These are phyloP conservation scores for Hanseniaspora thailandica DNA, from an alignment of 805 yeast genomes.

Conservation along the genomic window DNA sequence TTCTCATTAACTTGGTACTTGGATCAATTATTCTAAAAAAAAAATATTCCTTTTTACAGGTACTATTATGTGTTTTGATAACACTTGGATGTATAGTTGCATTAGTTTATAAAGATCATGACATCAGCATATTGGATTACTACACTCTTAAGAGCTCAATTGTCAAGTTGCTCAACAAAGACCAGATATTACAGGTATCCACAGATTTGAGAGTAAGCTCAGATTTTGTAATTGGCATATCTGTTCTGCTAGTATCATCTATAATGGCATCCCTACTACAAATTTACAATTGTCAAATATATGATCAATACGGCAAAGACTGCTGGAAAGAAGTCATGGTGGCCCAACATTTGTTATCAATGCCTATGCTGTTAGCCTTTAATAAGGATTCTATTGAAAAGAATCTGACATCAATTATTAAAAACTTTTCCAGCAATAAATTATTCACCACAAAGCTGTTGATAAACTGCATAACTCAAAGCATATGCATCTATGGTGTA, in stretches of 20 bases:
- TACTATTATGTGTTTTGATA: constrained; percentile 40
- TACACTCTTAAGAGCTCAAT: not conserved
- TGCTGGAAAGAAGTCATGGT: constrained; percentile 55
- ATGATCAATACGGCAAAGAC: constrained; percentile 39
- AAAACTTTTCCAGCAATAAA: constrained; percentile 19
- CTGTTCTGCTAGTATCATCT: constrained; percentile 37
- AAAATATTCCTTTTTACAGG: constrained; percentile 36
- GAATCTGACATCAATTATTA: constrained; percentile 6
- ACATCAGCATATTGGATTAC: constrained; percentile 18
- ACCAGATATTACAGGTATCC: not conserved
- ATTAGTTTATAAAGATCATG: constrained; percentile 26
- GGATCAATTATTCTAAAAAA: constrained; percentile 40
- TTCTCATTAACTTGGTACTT: constrained; percentile 47
- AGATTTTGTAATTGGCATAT: constrained; percentile 27
- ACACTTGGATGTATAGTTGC: constrained; percentile 45
- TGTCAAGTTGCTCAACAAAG: constrained; percentile 15
- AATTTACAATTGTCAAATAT: constrained; percentile 43
- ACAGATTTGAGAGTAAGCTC: not conserved
- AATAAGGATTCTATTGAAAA: constrained; percentile 4
- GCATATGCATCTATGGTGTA: constrained; percentile 57
- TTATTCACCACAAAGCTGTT: constrained; percentile 27
- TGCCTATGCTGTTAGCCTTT: constrained; percentile 37
- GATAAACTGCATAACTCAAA: constrained; percentile 43
- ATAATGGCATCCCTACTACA: constrained; percentile 47
- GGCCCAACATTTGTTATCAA: constrained; percentile 44